Evolutionary conservation across 345 rosid genomes (phyloP).

Genomic region (Litchi chinensis): DNA sequence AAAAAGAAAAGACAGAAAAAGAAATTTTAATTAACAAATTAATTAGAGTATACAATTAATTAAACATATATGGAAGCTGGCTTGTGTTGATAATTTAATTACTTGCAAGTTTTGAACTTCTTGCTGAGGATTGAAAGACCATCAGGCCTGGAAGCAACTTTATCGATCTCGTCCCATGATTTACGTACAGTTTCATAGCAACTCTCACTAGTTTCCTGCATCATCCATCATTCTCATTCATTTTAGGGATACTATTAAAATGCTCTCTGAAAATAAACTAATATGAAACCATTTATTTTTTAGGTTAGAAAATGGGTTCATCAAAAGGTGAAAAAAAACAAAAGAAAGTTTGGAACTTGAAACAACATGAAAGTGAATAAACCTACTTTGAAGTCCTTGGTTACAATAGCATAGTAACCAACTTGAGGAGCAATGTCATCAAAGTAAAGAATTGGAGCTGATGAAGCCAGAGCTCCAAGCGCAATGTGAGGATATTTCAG

Average conservation of each 20-base stretch:
- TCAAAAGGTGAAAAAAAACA: no score
- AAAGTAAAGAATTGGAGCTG: constrained; percentile 70
- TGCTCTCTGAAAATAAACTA: no score
- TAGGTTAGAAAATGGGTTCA: no score
- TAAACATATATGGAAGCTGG: not conserved
- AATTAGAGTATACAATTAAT: not conserved
- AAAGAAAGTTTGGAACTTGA: not conserved
- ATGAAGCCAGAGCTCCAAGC: constrained; percentile 66
- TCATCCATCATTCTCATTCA: not conserved
- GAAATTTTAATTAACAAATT: not conserved
- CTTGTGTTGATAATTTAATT: not conserved
- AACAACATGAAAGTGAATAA: not conserved
- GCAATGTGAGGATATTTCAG: constrained; percentile 70
- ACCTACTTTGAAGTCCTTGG: constrained; percentile 54
- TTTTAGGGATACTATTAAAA: no score
- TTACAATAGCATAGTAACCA: constrained; percentile 52
- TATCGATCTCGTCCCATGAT: constrained; percentile 62
- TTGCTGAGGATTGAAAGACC: constrained; percentile 57
- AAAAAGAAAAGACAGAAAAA: not conserved
- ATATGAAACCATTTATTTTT: no score
- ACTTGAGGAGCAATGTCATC: constrained; percentile 41
- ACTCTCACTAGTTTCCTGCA: constrained; percentile 57
- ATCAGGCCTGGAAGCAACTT: constrained; percentile 43
- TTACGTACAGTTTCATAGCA: constrained; percentile 51
- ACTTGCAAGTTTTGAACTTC: constrained; percentile 72